Conservation (phyloP, 1,284 basidiomycete species). For the Apiotrichum gamsii region DNA sequence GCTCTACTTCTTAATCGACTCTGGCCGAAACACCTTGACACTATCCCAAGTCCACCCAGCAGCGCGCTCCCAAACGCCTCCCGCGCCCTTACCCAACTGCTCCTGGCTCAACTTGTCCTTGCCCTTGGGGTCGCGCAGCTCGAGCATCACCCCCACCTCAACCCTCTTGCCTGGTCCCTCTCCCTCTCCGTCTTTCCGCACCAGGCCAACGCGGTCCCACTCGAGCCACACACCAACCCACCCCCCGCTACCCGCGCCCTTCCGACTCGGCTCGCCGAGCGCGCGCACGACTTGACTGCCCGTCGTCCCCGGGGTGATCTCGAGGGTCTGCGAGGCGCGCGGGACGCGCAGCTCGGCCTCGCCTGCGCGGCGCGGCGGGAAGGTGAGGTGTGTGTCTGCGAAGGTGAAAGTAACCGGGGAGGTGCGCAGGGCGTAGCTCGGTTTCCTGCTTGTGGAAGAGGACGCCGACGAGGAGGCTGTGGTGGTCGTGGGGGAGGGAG, state of each 20-base stretch:
- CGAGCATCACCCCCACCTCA: constrained; percentile 36
- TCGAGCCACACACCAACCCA: constrained; percentile 87
- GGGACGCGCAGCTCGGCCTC: constrained; percentile 12
- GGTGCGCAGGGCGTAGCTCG: constrained; percentile 26
- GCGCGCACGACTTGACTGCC: constrained; percentile 67
- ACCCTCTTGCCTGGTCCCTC: constrained; percentile 5
- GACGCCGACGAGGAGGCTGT: constrained; percentile 2
- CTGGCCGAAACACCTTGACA: constrained; percentile 37
- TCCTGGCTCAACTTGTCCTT: constrained; percentile 24
- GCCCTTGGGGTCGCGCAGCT: constrained; percentile 34
- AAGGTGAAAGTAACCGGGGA: constrained; percentile 57
- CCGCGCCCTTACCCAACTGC: constrained; percentile 32
- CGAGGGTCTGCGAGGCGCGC: constrained; percentile 49
- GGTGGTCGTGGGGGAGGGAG: constrained; percentile 6
- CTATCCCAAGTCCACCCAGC: constrained; percentile 39
- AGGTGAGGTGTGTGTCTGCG: constrained; percentile 48
- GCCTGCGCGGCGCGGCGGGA: constrained; percentile 27
- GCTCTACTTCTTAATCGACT: not conserved
- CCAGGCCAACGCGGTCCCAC: constrained; percentile 59
- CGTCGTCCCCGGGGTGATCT: constrained; percentile 53
- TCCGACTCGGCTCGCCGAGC: constrained; percentile 75
- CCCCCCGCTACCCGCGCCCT: constrained; percentile 84
- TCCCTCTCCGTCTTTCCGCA: no score
- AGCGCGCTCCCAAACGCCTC: constrained; percentile 44
- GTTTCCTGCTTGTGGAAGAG: not conserved